Percentiles rank a stretch among this genome's conserved stretches.
Evolutionary conservation across 176 grass and related monocot species (phyloP).

Genomic region (Avena eriantha): DNA sequence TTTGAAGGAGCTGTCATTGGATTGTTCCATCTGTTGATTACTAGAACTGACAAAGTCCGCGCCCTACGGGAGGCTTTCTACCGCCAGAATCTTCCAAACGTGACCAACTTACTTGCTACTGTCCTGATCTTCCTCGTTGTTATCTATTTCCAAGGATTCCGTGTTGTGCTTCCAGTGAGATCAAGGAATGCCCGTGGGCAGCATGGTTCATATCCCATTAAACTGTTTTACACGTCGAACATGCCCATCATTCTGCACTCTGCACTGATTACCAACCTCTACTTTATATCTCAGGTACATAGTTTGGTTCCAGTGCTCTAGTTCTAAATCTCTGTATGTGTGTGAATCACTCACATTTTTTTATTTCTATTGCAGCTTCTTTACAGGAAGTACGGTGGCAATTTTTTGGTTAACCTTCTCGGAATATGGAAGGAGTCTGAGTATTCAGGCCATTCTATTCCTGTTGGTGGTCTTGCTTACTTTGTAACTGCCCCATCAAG

Average conservation of each 20-base stretch:
- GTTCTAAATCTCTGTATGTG: background rate
- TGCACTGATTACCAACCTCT: constrained; percentile 90
- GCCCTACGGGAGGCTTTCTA: constrained; percentile 90
- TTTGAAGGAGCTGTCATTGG: constrained; percentile 96
- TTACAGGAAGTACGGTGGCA: constrained; percentile 91
- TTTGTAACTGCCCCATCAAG: constrained; percentile 98
- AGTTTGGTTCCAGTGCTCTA: background rate
- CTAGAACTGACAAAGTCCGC: constrained; percentile 87
- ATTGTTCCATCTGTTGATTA: constrained; percentile 93
- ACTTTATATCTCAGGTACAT: constrained; percentile 91
- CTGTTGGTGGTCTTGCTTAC: constrained; percentile 95
- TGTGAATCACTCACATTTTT: constrained; percentile 34
- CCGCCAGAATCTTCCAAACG: constrained; percentile 94
- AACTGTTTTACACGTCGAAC: constrained; percentile 96
- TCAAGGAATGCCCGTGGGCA: constrained; percentile 94
- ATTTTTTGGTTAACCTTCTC: constrained; percentile 87
- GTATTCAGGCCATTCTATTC: constrained; percentile 84
- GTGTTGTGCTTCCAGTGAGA: constrained; percentile 93
- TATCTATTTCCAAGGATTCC: constrained; percentile 97
- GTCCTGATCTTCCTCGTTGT: constrained; percentile 95
- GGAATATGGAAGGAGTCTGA: constrained; percentile 96
- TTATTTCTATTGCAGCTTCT: constrained; percentile 65
- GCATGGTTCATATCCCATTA: constrained; percentile 98
- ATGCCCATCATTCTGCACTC: constrained; percentile 99
- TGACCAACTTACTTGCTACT: constrained; percentile 94